Conservation (phyloP, 768 basidiomycete species). For the Auriscalpium orientale region DNA sequence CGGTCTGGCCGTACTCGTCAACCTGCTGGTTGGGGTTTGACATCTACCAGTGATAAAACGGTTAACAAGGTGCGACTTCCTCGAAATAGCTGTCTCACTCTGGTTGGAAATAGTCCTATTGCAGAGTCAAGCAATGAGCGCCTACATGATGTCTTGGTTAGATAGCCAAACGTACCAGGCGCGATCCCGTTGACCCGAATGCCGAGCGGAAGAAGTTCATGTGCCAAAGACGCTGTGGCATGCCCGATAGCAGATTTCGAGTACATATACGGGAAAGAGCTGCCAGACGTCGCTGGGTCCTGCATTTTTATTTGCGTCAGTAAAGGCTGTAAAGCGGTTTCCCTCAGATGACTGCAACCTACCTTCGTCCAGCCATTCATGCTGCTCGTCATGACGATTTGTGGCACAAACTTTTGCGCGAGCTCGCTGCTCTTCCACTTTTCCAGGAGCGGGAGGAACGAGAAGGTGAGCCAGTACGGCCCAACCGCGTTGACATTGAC, state of each 20-base stretch:
- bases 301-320: conserved; percentile 4
- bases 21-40: conserved; percentile 11
- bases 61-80: no score
- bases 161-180: conserved; percentile 24
- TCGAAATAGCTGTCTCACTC: no score
- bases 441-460: conserved; percentile 47
- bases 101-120: no score
- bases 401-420: conserved; percentile 33
- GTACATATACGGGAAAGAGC: conserved; percentile 38
- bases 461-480: conserved; percentile 49
- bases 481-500: conserved; percentile 35
- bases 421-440: conserved; percentile 34
- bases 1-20: conserved; percentile 21
- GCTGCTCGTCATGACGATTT: conserved; percentile 43
- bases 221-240: conserved; percentile 38
- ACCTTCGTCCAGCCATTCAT: conserved; percentile 50
- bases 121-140: no score
- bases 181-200: conserved; percentile 46
- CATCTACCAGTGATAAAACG: conserved; percentile 13
- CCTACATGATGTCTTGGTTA: neutral
- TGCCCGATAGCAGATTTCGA: conserved; percentile 43
- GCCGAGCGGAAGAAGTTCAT: conserved; percentile 41
- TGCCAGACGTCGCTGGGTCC: conserved; percentile 35
- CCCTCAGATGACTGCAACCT: neutral
- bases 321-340: neutral